phyloP scores from a whole-genome alignment of 176 grass and related monocot genomes.

The Stipa capillata region DNA sequence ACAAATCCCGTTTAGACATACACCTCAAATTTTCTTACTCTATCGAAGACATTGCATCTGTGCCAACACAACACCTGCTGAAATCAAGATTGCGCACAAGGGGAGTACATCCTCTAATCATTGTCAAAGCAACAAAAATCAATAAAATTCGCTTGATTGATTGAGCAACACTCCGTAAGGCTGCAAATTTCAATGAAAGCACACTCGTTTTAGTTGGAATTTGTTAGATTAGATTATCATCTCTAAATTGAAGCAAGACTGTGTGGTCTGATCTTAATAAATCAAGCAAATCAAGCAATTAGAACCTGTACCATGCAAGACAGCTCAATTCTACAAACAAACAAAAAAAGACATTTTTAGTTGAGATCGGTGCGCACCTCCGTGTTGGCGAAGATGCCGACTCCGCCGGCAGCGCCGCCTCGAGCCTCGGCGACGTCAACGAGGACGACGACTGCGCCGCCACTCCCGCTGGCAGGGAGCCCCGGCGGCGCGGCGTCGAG shows the following conservation, averaged over 20 bases:
- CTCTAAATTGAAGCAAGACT: neutral
- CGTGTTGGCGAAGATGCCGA: slow-evolving; percentile 38
- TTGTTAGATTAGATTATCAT: neutral
- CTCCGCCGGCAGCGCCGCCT: slow-evolving; percentile 33
- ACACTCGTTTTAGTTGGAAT: neutral
- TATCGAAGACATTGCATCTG: neutral
- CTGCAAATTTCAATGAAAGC: neutral
- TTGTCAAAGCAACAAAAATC: neutral
- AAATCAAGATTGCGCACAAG: neutral
- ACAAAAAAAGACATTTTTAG: neutral
- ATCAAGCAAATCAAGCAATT: neutral
- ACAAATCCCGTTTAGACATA: neutral
- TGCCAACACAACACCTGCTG: neutral
- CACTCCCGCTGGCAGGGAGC: slow-evolving; percentile 7
- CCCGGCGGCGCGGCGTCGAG: slow-evolving; percentile 60
- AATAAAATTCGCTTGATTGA: neutral
- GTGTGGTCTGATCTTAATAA: neutral
- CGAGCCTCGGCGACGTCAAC: slow-evolving; percentile 61
- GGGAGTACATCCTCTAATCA: neutral
- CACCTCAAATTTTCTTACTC: neutral
- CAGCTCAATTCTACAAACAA: neutral
- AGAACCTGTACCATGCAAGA: neutral
- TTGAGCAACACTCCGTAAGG: neutral
- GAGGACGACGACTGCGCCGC: slow-evolving; percentile 33
- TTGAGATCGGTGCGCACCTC: slow-evolving; percentile 23